Base-by-base conservation (phyloP, 441 rosid genomes). In the Croton laevigatus region DNA sequence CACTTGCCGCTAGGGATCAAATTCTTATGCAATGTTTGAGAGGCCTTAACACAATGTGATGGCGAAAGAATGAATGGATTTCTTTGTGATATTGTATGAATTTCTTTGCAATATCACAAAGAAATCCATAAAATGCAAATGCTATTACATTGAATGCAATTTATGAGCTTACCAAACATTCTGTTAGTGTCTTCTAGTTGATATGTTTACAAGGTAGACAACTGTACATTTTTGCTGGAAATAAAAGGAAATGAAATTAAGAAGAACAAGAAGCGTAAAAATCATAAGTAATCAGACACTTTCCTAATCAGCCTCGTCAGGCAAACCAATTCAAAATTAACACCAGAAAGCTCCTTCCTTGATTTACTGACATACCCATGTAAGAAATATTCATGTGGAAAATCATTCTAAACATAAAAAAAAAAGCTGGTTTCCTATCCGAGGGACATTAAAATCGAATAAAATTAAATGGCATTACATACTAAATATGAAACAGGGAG, bases 371-470 rank as follows among this genome's bases (percentile, higher is more conserved):
- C 34, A 6, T 12, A 44, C 27, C 40, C 32, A 23, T 40, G 10
- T 48, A 55, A 68, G 40, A 73, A 73, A 49, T 42, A 65, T 37
- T 63, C 69, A 62, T 4, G 65, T 49, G 63, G 70, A 76, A 42
- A 51, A 64, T 17, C 55, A 17, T 20, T 16, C 60, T 36, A 59
- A 45, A 58, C n/a, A n/a, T n/a, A n/a, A 36, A 69, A 54, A 38
- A 66, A 37, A 16, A 66, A 42, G 49, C 22, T 12, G 44, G 61
- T 57, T 65, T 17, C 32, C 19, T 49, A 17, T 34, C 53, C 34
- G 20, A 66, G 20, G 48, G 54, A 55, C 36, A 76, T 23, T 8
- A n/a, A 58, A 53, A 16, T 62, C 17, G 7, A 34, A 44, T 9
- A 0, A 68, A 69, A 42, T 20, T 38, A 45, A 72, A 55, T 19